Evolutionary conservation across 768 basidiomycete genomes (phyloP), one percentile per base, ranked within the genome.

Genomic region (Boletus patriciae): DNA sequence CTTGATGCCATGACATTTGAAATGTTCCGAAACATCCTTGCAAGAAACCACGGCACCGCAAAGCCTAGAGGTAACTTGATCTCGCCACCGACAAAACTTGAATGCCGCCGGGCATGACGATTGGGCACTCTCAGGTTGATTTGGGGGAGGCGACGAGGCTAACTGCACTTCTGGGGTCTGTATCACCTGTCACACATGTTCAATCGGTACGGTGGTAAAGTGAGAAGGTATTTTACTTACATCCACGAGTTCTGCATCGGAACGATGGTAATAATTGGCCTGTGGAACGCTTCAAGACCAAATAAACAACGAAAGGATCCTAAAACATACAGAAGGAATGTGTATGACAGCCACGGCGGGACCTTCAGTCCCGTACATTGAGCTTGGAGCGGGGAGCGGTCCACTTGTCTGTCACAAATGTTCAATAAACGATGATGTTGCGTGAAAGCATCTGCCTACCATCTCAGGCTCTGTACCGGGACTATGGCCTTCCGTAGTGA

Each of bases 51-150:
- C 0, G 1, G 1, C 9, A 0, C n/a, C n/a, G 7, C 62, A 63
- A 23, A 23, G 19, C 1, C 9, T 12, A 15, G 18, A 3, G 10
- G 8, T 6, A 4, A 21, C 31, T 15, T 36, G 4, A 5, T 36
- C 33, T 5, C 3, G 41, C 61, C 55, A 63, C 4, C 1, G 9
- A 25, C 57, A 62, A n/a, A 1, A 4, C n/a, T n/a, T n/a, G n/a
- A n/a, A 4, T 11, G 12, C n/a, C 11, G 2, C 0, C 10, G 34
- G 21, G 48, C 46, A 49, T 18, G 53, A 10, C 12, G 25, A n/a
- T 19, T 4, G 29, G 18, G 8, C 9, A 29, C 12, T 44, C 37
- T 34, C n/a, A n/a, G n/a, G n/a, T n/a, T n/a, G n/a, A n/a, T n/a
- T n/a, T n/a, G n/a, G n/a, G n/a, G n/a, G n/a, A n/a, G n/a, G n/a